Evolutionary conservation across 352 stramenopile species (phyloP).

Genomic region (Phytophthora macrochlamydospora): DNA sequence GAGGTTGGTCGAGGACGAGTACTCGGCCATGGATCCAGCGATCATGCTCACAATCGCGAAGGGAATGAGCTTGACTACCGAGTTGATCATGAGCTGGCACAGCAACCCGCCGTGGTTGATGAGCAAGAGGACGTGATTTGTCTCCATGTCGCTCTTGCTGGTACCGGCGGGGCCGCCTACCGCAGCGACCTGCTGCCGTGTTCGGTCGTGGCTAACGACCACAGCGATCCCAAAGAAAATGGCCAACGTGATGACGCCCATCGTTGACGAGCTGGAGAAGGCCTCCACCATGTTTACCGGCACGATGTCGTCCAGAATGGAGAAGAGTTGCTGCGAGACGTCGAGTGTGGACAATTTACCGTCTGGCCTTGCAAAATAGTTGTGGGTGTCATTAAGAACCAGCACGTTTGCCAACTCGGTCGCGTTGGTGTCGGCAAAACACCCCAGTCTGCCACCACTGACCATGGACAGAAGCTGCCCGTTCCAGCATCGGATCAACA

Average conservation of each 20-base stretch:
- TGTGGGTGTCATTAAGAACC: constrained; percentile 55
- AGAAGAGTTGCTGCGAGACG: constrained; percentile 72
- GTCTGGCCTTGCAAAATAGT: constrained; percentile 42
- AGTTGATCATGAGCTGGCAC: constrained; percentile 75
- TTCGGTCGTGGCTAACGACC: constrained; percentile 55
- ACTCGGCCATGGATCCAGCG: constrained; percentile 61
- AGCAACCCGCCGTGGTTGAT: constrained; percentile 68
- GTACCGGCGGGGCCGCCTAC: constrained; percentile 13
- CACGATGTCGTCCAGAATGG: constrained; percentile 64
- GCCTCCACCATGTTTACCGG: constrained; percentile 69
- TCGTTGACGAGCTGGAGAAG: constrained; percentile 55
- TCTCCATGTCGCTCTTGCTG: constrained; percentile 30
- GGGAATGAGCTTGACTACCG: constrained; percentile 63
- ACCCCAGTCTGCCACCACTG: constrained; percentile 39
- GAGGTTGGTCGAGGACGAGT: constrained; percentile 43
- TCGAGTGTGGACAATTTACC: constrained; percentile 35
- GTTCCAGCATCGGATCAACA: constrained; percentile 57
- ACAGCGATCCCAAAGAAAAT: constrained; percentile 71
- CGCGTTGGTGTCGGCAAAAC: constrained; percentile 30
- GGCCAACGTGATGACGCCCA: constrained; percentile 75
- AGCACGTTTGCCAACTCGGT: constrained; percentile 33
- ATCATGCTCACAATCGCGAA: constrained; percentile 80
- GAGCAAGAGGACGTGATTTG: constrained; percentile 70
- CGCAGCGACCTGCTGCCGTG: constrained; percentile 13
- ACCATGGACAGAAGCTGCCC: constrained; percentile 45